Evolutionary conservation across 2,329 filamentous ascomycete species (phyloP).

Genomic region (Anthostomella pinea): DNA sequence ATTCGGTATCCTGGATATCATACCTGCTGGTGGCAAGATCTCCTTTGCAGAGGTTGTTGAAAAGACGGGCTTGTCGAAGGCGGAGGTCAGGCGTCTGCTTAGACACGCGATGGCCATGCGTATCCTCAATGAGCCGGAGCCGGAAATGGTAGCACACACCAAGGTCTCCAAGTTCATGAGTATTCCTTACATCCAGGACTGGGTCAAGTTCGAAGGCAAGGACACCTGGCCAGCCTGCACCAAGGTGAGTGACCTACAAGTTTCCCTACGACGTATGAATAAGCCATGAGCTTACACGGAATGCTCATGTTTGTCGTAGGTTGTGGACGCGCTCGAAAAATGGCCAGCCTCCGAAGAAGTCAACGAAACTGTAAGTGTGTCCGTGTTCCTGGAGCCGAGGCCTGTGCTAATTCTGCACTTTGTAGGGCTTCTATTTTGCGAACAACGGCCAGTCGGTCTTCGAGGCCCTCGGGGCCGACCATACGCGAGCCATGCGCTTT

Average conservation of each 20-base stretch:
- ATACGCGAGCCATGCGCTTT: slow-evolving; percentile 12
- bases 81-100: slow-evolving; percentile 24
- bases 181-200: slow-evolving; percentile 15
- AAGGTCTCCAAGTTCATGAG: slow-evolving; percentile 19
- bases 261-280: slow-evolving; percentile 1
- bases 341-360: slow-evolving; percentile 21
- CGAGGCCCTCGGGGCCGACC: slow-evolving; percentile 10
- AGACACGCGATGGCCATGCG: slow-evolving; percentile 29
- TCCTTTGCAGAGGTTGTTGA: slow-evolving; percentile 17
- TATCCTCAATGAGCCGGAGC: slow-evolving; percentile 28
- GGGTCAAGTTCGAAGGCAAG: slow-evolving; percentile 10
- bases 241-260: slow-evolving; percentile 14
- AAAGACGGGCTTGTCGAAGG: slow-evolving; percentile 18
- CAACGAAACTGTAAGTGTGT: slow-evolving; percentile 19
- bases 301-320: slow-evolving; percentile 12
- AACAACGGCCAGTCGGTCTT: slow-evolving; percentile 17
- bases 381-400: slow-evolving; percentile 6
- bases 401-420: slow-evolving; percentile 15
- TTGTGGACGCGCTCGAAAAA: slow-evolving; percentile 22
- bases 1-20: slow-evolving; percentile 23
- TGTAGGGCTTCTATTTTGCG: slow-evolving; percentile 20
- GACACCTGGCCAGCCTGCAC: slow-evolving; percentile 21
- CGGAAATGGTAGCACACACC: slow-evolving; percentile 30
- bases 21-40: slow-evolving; percentile 23
- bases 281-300: slow-evolving; percentile 8